Evolutionary conservation across 257 asterid genomes (phyloP).

Genomic region (Sherardia arvensis): DNA sequence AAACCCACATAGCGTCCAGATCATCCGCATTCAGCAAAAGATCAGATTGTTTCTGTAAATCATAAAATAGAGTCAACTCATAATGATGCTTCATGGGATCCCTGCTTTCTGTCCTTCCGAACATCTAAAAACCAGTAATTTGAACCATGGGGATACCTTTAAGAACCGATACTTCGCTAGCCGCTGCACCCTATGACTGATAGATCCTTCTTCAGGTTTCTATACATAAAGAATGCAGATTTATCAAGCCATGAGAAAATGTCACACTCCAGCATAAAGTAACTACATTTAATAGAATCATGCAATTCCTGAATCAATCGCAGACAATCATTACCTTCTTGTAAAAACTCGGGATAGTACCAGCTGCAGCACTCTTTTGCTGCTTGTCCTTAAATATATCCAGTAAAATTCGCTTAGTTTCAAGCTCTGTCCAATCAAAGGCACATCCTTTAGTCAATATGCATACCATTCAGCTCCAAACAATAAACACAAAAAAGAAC

Average conservation of each 20-base stretch:
- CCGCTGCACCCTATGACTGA: constrained; percentile 95
- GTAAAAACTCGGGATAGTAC: constrained; percentile 86
- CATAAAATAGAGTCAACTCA: background rate
- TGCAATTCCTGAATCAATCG: background rate
- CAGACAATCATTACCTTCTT: constrained; percentile 59
- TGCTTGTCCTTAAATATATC: constrained; percentile 96
- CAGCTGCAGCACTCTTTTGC: constrained; percentile 87
- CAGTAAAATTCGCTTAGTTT: constrained; percentile 83
- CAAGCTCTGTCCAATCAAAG: constrained; percentile 55
- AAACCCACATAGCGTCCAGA: constrained; percentile 99
- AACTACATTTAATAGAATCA: background rate
- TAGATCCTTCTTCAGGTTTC: constrained; percentile 99
- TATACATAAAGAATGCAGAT: constrained; percentile 24
- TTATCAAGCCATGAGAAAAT: constrained; percentile 2
- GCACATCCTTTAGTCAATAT: background rate
- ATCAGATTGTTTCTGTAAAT: constrained; percentile 90
- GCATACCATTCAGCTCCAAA: background rate
- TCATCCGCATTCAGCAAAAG: constrained; percentile 97
- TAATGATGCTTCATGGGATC: constrained; percentile 1
- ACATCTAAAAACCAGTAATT: background rate
- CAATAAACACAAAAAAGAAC: background rate
- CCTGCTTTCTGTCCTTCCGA: background rate
- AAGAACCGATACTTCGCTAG: constrained; percentile 90
- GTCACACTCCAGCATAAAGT: background rate
- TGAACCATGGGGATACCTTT: constrained; percentile 37